Conservation (phyloP, 169 alveolate genomes). For the Plasmodium malariae region DNA sequence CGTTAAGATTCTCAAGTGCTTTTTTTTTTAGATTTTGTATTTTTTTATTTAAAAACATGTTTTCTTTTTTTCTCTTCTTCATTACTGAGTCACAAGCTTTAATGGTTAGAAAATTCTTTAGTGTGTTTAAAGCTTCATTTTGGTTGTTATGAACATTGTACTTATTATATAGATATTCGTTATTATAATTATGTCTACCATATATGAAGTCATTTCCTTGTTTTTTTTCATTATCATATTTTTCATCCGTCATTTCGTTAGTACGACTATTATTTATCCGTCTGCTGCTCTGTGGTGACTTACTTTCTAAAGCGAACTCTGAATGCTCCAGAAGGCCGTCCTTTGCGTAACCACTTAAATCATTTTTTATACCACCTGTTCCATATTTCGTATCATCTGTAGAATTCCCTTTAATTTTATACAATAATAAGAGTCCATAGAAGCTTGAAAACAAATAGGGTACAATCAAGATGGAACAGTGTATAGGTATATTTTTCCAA, state of each 20-base stretch:
- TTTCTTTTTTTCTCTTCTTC: conserved; percentile 51
- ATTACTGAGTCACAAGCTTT: conserved; percentile 55
- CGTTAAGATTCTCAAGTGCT: conserved; percentile 38
- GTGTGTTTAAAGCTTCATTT: conserved; percentile 36
- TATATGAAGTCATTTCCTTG: not conserved
- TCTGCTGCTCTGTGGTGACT: not conserved
- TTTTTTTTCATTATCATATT: conserved; percentile 1
- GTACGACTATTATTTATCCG: not conserved
- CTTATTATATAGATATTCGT: not conserved
- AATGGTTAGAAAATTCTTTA: conserved; percentile 51
- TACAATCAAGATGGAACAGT: conserved; percentile 52
- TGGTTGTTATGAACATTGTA: not conserved
- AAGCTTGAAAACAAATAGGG: conserved; percentile 56
- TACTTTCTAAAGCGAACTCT: not conserved
- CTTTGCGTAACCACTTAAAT: not conserved
- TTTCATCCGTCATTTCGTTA: not conserved
- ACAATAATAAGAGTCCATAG: conserved; percentile 46
- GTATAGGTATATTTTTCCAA: conserved; percentile 65
- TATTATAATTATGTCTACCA: not conserved
- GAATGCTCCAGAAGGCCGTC: not conserved
- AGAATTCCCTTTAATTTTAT: conserved; percentile 28
- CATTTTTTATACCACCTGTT: not conserved
- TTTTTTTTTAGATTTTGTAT: conserved; percentile 61
- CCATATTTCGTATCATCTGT: too few relatives aligned
- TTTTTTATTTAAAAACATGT: conserved; percentile 54